Conservation (phyloP, 2,329 filamentous ascomycete species). For the Ascochyta fabae region DNA sequence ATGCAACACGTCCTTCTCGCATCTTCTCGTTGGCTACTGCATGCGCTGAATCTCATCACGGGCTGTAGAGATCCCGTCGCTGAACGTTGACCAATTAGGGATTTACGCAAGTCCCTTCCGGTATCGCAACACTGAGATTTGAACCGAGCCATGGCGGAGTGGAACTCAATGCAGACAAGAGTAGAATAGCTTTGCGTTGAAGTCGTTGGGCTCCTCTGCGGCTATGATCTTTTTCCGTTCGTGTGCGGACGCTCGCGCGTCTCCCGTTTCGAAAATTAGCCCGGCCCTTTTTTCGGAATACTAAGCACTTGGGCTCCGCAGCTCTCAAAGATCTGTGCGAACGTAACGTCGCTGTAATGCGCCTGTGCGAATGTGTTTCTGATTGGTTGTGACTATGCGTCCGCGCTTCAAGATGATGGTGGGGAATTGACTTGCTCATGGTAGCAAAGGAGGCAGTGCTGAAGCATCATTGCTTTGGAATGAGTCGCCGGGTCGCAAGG, state of each 20-base stretch:
- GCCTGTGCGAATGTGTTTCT: neutral
- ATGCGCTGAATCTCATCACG: neutral
- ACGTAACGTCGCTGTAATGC: conserved; percentile 1
- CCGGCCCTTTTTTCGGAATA: conserved; percentile 15
- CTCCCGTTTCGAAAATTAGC: conserved; percentile 8
- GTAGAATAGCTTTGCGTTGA: conserved; percentile 1
- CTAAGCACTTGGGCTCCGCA: conserved; percentile 16
- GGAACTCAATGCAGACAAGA: neutral
- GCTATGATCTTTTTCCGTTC: conserved; percentile 6
- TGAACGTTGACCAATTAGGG: conserved; percentile 2
- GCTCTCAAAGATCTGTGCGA: conserved; percentile 11
- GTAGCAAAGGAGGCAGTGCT: conserved; percentile 14
- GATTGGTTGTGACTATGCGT: neutral
- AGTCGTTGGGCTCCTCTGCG: conserved; percentile 4
- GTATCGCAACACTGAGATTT: neutral
- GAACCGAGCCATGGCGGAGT: neutral
- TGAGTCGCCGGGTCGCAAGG: conserved; percentile 1
- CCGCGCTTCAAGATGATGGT: neutral
- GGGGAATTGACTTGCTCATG: neutral
- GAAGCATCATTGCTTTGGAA: conserved; percentile 3
- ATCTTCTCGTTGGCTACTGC: neutral
- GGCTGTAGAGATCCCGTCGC: neutral
- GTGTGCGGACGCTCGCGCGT: conserved; percentile 7
- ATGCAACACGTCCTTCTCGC: neutral
- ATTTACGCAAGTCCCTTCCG: conserved; percentile 7